Base-by-base conservation (phyloP, 176 grass and related monocot species). In the Zoysia japonica region DNA sequence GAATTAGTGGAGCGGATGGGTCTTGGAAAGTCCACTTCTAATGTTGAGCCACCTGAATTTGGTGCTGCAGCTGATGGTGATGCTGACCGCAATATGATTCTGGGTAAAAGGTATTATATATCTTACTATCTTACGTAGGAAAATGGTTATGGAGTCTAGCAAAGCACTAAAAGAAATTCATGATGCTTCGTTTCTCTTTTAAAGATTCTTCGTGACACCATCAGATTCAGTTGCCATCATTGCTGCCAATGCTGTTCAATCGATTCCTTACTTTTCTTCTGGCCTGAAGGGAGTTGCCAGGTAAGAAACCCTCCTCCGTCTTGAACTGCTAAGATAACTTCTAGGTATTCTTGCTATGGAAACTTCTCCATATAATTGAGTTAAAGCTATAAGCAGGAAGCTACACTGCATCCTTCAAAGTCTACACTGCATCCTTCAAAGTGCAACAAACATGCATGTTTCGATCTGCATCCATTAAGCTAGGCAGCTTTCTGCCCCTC, bases 211-310 rank as follows among this genome's bases (percentile, higher is more conserved):
- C 65, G 96, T 99, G 53, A 99, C 96, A 20, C 96, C 96, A 66
- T 99, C 96, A 6, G 96, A 99, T 67, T 99, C 96, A 36, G 96
- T 99, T 79, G 96, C 96, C 67, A 99, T 99, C 45, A 99, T 99
- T 79, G 96, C 92, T 12, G 96, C 96, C 50, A 98, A 98, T 91
- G 96, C 96, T 89, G 92, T 98, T 47, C 87, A 94, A 63, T 78
- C 92, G 12, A 98, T 94, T 84, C 96, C 96, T 61, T 98, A 94
- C 81, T 98, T 98, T 69, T 36, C 88, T 77, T 98, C 90, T 89
- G 96, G 96, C 74, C 78, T 98, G 81, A 98, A 98, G 78, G 96
- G 96, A 62, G 96, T 94, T 94, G 96, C 96, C 55, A 94, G 96
- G 96, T 99, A 95, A 56, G 54, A 70, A 50, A 1, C 6, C 74